phyloP scores from a whole-genome alignment of 2,329 filamentous ascomycete species.

The Claviceps capensis region DNA sequence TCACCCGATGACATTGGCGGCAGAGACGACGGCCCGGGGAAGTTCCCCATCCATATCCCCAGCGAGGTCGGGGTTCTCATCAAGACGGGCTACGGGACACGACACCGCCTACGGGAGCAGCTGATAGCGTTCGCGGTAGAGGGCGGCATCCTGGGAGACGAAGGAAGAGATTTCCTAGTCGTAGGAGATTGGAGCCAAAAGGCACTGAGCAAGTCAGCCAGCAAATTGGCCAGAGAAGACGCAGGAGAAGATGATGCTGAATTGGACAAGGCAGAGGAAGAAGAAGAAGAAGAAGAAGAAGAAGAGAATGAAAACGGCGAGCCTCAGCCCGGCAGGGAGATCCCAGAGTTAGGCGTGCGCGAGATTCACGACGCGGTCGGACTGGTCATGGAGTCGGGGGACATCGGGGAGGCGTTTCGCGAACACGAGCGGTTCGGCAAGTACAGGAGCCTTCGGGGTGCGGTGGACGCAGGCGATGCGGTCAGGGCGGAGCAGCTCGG shows the following conservation, averaged over 20 bases:
- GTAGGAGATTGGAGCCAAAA: slow-evolving; percentile 33
- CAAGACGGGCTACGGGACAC: slow-evolving; percentile 43
- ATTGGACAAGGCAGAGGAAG: not conserved
- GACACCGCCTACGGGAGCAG: slow-evolving; percentile 31
- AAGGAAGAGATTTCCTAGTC: slow-evolving; percentile 30
- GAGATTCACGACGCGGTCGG: slow-evolving; percentile 28
- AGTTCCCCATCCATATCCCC: slow-evolving; percentile 29
- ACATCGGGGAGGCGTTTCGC: slow-evolving; percentile 13
- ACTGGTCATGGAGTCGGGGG: slow-evolving; percentile 18
- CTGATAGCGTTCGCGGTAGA: slow-evolving; percentile 26
- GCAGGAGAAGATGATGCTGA: slow-evolving; percentile 15
- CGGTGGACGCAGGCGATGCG: slow-evolving; percentile 25
- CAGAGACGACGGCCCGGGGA: slow-evolving; percentile 16
- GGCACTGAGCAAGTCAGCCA: no score
- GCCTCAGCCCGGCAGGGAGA: not conserved
- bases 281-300: not conserved
- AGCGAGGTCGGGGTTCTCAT: slow-evolving; percentile 37
- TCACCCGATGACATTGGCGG: slow-evolving; percentile 27
- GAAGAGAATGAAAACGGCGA: not conserved
- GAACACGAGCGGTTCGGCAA: slow-evolving; percentile 24
- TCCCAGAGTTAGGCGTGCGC: not conserved
- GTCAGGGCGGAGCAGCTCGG: slow-evolving; percentile 23
- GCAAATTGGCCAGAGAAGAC: slow-evolving; percentile 18
- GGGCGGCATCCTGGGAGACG: slow-evolving; percentile 20
- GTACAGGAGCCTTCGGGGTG: slow-evolving; percentile 25